A percentile compares a stretch with the other conserved stretches of the same genome.
Evolutionary conservation across 225 moss, liverwort and hornwort genomes (phyloP).

Genomic region (Pleurozium schreberi): DNA sequence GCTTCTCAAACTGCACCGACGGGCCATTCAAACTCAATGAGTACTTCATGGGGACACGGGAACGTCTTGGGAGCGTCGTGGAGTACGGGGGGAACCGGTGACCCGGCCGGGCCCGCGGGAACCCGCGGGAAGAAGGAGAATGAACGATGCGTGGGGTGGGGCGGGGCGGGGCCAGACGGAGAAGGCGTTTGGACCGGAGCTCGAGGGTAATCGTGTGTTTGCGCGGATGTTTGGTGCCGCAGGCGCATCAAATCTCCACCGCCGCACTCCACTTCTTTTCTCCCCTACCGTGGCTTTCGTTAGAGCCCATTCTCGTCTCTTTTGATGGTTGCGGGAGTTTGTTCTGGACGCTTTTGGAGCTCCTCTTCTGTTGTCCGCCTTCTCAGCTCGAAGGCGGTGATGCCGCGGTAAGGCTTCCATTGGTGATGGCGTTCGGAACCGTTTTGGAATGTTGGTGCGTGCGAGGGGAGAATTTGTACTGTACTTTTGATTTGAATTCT

Average conservation of each 20-base stretch:
- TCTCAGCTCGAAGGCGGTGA: background rate
- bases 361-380: background rate
- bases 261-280: background rate
- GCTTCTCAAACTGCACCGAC: slow-evolving; percentile 19
- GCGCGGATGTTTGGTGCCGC: background rate
- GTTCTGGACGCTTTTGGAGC: background rate
- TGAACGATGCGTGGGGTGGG: background rate
- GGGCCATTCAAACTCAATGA: slow-evolving; percentile 13
- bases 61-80: background rate
- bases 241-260: slow-evolving; percentile 11
- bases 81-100: slow-evolving; percentile 1
- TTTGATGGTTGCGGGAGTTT: slow-evolving; percentile 2
- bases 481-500: background rate
- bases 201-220: slow-evolving; percentile 1
- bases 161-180: background rate
- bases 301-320: background rate
- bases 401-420: background rate
- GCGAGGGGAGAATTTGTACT: background rate
- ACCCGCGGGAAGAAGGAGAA: slow-evolving; percentile 28
- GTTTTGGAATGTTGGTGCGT: background rate
- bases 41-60: background rate
- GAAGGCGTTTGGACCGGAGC: background rate
- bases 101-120: slow-evolving; percentile 6
- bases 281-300: background rate
- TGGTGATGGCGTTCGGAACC: background rate